These are phyloP conservation scores for Acidiella bohemica DNA, from an alignment of 495 filamentous ascomycete genomes.

Conservation along the genomic window DNA sequence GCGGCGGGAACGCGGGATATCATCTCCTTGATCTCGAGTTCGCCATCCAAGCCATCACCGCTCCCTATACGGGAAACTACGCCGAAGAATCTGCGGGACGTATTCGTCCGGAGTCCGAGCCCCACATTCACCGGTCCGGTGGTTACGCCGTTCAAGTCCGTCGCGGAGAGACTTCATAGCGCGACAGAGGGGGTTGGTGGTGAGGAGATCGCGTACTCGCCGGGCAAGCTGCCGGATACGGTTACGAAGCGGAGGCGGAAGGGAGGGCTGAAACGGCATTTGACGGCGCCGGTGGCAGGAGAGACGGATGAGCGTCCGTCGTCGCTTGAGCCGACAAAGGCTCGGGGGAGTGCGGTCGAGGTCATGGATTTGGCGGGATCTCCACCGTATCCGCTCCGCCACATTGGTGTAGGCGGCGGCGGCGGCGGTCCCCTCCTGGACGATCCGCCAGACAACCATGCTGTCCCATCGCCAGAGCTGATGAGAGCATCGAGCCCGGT, in stretches of 20 bases:
- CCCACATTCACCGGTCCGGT: too few species aligned
- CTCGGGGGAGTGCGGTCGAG: too few species aligned
- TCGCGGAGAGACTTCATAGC: too few species aligned
- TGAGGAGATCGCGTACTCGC: conserved; percentile 1
- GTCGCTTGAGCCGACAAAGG: too few species aligned
- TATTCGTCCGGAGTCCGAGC: conserved; percentile 5
- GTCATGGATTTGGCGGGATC: background rate
- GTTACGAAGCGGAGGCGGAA: conserved; percentile 16
- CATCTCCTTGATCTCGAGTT: conserved; percentile 18
- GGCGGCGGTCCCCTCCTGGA: too few species aligned
- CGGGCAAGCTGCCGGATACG: conserved; percentile 11
- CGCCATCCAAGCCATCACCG: conserved; percentile 13
- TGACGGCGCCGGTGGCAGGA: conserved; percentile 11
- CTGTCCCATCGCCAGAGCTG: too few species aligned
- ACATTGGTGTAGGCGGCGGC: background rate
- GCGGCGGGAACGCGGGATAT: conserved; percentile 3
- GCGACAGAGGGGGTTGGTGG: too few species aligned
- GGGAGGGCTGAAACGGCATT: conserved; percentile 4
- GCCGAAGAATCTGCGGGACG: conserved; percentile 9
- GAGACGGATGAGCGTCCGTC: background rate
- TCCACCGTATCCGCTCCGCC: too few species aligned
- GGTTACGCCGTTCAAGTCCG: too few species aligned
- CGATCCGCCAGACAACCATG: too few species aligned
- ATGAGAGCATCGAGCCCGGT: too few species aligned
- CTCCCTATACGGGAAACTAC: conserved; percentile 1